Evolutionary conservation across 768 basidiomycete genomes (phyloP).

Genomic region (Termitomyces sp.): DNA sequence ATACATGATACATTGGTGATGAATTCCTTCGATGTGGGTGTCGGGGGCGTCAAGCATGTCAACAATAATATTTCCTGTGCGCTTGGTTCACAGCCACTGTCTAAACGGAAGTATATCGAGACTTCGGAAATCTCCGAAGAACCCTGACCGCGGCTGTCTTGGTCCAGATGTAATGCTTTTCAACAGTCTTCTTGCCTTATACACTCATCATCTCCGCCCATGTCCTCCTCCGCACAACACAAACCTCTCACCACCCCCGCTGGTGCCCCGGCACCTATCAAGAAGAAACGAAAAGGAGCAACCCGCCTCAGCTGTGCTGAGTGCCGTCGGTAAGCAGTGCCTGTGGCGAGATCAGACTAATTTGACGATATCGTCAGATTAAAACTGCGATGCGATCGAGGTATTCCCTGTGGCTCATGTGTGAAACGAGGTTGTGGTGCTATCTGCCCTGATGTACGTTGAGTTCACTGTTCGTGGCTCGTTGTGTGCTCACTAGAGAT

Average conservation of each 20-base stretch:
- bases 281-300: conserved; percentile 66
- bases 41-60: background rate
- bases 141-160: conserved; percentile 10
- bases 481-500: background rate
- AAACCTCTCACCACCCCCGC: conserved; percentile 18
- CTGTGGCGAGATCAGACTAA: background rate
- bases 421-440: conserved; percentile 76
- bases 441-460: conserved; percentile 72
- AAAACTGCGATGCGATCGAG: conserved; percentile 71
- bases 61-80: background rate
- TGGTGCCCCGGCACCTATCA: conserved; percentile 28
- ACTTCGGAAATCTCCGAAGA: conserved; percentile 15
- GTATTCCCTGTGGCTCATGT: conserved; percentile 73
- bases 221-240: conserved; percentile 29
- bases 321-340: conserved; percentile 55
- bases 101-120: conserved; percentile 15
- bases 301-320: conserved; percentile 77
- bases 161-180: background rate
- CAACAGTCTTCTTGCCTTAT: conserved; percentile 12
- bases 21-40: background rate
- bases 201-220: conserved; percentile 20
- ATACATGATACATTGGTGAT: too few relatives aligned
- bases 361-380: conserved; percentile 31
- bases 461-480: background rate
- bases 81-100: conserved; percentile 11